Percentiles rank a stretch among this genome's conserved stretches.
These are phyloP conservation scores for Aspergillus niger DNA, from an alignment of 2,329 filamentous ascomycete species.

Conservation along the genomic window DNA sequence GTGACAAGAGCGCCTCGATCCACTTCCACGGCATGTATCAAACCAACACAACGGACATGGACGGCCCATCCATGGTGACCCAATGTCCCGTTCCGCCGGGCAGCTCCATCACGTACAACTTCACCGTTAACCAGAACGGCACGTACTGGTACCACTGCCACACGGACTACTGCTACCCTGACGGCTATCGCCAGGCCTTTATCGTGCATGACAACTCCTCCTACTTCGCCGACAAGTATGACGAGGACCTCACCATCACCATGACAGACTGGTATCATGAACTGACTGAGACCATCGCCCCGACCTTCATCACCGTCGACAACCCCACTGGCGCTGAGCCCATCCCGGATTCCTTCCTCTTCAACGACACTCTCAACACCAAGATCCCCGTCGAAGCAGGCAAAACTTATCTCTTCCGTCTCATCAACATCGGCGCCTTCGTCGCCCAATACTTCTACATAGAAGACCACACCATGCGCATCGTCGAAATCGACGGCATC, in stretches of 20 bases:
- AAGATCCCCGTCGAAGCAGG: conserved; percentile 62
- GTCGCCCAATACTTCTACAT: conserved; percentile 54
- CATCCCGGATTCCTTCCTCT: conserved; percentile 64
- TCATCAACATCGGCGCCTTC: conserved; percentile 76
- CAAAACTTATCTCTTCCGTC: conserved; percentile 72
- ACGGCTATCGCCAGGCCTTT: conserved; percentile 68
- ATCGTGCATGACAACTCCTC: conserved; percentile 64
- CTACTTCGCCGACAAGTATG: conserved; percentile 51
- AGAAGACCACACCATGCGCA: conserved; percentile 60
- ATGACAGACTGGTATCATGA: conserved; percentile 76
- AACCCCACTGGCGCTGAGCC: conserved; percentile 66
- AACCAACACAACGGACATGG: conserved; percentile 73
- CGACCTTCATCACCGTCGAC: conserved; percentile 40
- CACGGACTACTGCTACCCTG: conserved; percentile 64
- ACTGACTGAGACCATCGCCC: conserved; percentile 57
- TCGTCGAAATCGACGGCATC: conserved; percentile 73
- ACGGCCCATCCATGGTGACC: conserved; percentile 68
- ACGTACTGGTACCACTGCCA: conserved; percentile 72
- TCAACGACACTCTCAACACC: conserved; percentile 68
- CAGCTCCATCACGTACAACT: conserved; percentile 66
- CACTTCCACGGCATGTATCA: conserved; percentile 81
- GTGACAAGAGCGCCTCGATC: conserved; percentile 65
- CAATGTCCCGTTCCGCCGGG: conserved; percentile 69
- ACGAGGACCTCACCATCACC: conserved; percentile 65
- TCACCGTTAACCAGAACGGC: conserved; percentile 60